phyloP scores from a whole-genome alignment of 257 asterid species.

The Solanum chmielewskii region DNA sequence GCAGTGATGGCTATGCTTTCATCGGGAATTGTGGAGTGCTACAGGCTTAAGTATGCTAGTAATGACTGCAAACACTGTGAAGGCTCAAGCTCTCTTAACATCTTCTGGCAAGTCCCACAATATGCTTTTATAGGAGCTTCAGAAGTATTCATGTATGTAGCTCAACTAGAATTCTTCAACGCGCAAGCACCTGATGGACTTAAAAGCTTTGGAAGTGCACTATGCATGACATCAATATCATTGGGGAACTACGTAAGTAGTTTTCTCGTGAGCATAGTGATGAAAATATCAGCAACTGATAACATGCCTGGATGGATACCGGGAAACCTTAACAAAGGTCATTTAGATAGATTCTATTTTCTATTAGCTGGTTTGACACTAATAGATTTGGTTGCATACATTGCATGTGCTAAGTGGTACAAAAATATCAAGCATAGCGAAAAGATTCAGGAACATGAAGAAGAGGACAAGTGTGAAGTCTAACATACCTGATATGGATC shows the following conservation, averaged over 20 bases:
- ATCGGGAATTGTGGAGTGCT: slow-evolving; percentile 71
- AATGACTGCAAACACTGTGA: slow-evolving; percentile 60
- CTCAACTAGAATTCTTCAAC: slow-evolving; percentile 82
- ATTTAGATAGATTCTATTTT: slow-evolving; percentile 69
- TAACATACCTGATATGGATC: background rate
- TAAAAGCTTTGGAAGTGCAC: slow-evolving; percentile 95
- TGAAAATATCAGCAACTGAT: slow-evolving; percentile 62
- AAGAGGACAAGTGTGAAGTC: slow-evolving; percentile 21
- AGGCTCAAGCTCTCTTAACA: slow-evolving; percentile 84
- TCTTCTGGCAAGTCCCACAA: slow-evolving; percentile 94
- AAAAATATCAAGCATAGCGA: slow-evolving; percentile 41
- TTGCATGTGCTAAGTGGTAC: slow-evolving; percentile 70
- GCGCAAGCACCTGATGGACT: slow-evolving; percentile 89
- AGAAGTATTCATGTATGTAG: slow-evolving; percentile 94
- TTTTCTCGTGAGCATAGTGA: slow-evolving; percentile 62
- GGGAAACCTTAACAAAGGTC: slow-evolving; percentile 77
- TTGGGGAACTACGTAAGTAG: slow-evolving; percentile 86
- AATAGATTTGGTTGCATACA: slow-evolving; percentile 46
- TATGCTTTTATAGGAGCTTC: slow-evolving; percentile 88
- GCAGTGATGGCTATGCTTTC: slow-evolving; percentile 76
- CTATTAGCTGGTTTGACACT: slow-evolving; percentile 72
- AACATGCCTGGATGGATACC: slow-evolving; percentile 96
- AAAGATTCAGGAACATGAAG: slow-evolving; percentile 18
- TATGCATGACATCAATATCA: slow-evolving; percentile 92
- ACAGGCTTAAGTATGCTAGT: slow-evolving; percentile 54